Conservation (phyloP, 257 asterid genomes). For the Forsythia viridissima region DNA sequence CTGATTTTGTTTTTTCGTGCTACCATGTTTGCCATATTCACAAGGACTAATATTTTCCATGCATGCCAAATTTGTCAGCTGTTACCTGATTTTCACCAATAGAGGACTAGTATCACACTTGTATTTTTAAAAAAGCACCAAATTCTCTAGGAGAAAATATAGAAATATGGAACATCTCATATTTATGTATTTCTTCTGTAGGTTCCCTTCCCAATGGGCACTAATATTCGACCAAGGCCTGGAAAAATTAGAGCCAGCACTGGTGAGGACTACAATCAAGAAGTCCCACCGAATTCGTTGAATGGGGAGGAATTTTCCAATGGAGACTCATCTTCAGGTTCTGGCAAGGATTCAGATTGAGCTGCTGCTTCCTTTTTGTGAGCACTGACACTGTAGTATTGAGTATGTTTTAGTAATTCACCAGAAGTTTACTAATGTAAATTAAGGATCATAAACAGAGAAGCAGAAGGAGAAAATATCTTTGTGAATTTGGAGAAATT, state of each 20-base stretch:
- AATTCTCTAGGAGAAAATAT: neutral
- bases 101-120: neutral
- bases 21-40: neutral
- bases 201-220: slow-evolving; percentile 99
- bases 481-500: slow-evolving; percentile 39
- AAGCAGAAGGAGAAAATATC: slow-evolving; percentile 31
- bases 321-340: slow-evolving; percentile 65
- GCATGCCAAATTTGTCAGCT: neutral
- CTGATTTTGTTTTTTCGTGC: neutral
- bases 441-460: slow-evolving; percentile 54
- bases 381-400: slow-evolving; percentile 65
- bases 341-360: slow-evolving; percentile 76
- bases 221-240: slow-evolving; percentile 72
- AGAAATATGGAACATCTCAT: neutral
- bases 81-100: neutral
- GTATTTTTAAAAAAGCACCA: neutral
- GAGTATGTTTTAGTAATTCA: slow-evolving; percentile 32
- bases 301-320: slow-evolving; percentile 54
- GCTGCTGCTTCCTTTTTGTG: slow-evolving; percentile 38
- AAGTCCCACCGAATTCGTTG: slow-evolving; percentile 36
- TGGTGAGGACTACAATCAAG: slow-evolving; percentile 67
- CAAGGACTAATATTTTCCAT: neutral
- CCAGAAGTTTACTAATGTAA: slow-evolving; percentile 66
- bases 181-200: slow-evolving; percentile 27
- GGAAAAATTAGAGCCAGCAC: slow-evolving; percentile 59